A percentile compares a stretch with the other conserved stretches of the same genome.
Evolutionary conservation across 176 grass and related monocot species (phyloP).

Genomic region (Carex pumila): DNA sequence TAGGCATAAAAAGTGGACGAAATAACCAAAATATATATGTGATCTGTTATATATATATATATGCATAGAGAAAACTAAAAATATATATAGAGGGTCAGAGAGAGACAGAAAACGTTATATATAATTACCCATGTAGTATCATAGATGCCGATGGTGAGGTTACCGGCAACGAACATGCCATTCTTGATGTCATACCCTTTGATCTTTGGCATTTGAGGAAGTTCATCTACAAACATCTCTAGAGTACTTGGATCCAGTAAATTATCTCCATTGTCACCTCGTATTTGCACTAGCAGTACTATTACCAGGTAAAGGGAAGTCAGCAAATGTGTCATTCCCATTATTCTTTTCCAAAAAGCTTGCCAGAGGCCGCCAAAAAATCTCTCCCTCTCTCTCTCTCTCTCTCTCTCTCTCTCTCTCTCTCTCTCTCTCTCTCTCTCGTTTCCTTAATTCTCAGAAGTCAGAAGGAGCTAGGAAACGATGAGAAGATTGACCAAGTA

Average conservation of each 20-base stretch:
- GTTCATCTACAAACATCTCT: conserved; percentile 23
- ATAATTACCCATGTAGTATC: conserved; percentile 14
- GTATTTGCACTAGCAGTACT: neutral
- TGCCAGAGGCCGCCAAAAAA: too few relatives aligned
- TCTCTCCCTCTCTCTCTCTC: too few relatives aligned
- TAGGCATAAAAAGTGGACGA: neutral
- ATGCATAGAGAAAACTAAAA: neutral
- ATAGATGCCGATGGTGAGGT: conserved; percentile 8
- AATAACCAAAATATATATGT: neutral
- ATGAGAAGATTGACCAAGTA: neutral
- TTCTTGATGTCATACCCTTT: conserved; percentile 10
- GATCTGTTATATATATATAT: neutral
- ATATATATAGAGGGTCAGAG: neutral
- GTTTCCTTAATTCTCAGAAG: neutral
- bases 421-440: neutral
- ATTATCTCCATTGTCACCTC: neutral
- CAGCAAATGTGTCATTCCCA: neutral
- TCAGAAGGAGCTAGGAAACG: neutral
- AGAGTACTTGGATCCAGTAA: neutral
- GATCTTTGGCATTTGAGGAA: conserved; percentile 14
- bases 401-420: neutral
- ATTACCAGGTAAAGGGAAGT: neutral
- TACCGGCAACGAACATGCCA: neutral
- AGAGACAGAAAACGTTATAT: neutral
- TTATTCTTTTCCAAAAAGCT: neutral